Conservation (phyloP, 139 green algal genomes). For the Edaphochlamys debaryana region DNA sequence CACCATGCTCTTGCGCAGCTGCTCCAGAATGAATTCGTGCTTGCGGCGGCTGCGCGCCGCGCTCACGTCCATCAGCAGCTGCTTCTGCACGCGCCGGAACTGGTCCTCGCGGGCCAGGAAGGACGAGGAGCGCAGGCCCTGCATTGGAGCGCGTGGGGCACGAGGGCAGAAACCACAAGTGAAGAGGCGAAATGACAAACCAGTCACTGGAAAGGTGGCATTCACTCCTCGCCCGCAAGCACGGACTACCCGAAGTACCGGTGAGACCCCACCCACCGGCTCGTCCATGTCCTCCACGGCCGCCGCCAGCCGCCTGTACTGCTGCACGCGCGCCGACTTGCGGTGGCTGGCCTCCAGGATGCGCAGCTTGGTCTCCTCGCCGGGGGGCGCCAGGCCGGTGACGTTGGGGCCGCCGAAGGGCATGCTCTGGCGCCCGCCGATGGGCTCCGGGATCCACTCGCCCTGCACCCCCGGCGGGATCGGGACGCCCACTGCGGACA, state of each 20-base stretch:
- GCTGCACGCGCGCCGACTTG: conserved; percentile 51
- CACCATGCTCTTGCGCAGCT: conserved; percentile 61
- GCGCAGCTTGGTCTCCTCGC: conserved; percentile 43
- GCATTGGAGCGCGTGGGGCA: neutral
- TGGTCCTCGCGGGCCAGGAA: conserved; percentile 28
- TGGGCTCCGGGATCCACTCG: neutral
- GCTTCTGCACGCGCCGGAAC: conserved; percentile 59
- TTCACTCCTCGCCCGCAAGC: too few relatives aligned
- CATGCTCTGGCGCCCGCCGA: neutral
- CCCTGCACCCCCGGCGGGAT: neutral
- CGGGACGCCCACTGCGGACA: conserved; percentile 8
- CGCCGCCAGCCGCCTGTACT: conserved; percentile 18
- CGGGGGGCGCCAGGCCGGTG: neutral
- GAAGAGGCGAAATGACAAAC: too few relatives aligned
- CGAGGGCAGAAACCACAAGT: too few relatives aligned
- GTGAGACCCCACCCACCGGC: neutral
- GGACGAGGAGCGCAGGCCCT: neutral
- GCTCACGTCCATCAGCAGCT: conserved; percentile 64
- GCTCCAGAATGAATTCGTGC: conserved; percentile 54
- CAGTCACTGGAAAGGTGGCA: too few relatives aligned
- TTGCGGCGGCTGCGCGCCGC: conserved; percentile 57
- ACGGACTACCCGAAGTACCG: too few relatives aligned
- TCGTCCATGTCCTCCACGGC: neutral
- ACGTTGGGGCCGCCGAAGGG: conserved; percentile 9
- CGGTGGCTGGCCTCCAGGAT: conserved; percentile 50